Evolutionary conservation across 2,329 filamentous ascomycete genomes (phyloP).

Genomic region (Fusarium napiforme): DNA sequence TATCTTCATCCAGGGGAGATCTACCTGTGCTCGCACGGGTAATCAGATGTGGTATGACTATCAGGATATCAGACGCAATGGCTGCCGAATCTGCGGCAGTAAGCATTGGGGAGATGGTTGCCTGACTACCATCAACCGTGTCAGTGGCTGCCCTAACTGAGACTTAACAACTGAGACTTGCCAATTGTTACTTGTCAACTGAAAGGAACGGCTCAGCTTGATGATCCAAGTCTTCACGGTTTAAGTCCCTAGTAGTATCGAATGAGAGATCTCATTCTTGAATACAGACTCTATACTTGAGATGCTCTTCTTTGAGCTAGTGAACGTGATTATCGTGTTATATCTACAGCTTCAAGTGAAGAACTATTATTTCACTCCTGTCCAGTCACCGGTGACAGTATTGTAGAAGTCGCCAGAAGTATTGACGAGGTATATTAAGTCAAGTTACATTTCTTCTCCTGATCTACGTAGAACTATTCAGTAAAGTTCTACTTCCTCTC

Average conservation of each 20-base stretch:
- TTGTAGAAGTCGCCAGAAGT: fast-evolving
- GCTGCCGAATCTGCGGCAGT: background rate
- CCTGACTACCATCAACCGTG: background rate
- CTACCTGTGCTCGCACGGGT: background rate
- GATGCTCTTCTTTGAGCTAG: background rate
- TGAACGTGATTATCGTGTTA: background rate
- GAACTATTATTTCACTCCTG: background rate
- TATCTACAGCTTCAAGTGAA: background rate
- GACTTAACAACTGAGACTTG: background rate
- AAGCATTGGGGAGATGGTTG: background rate
- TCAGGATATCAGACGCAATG: background rate
- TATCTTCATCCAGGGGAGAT: background rate
- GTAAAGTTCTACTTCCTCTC: background rate
- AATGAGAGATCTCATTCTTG: background rate
- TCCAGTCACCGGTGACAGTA: too few species aligned
- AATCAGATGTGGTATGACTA: background rate
- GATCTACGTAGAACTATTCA: background rate
- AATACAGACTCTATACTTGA: background rate
- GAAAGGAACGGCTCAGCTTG: too few species aligned
- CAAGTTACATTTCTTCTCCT: fast-evolving
- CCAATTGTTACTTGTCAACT: too few species aligned
- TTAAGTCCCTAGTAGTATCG: background rate
- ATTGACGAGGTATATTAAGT: background rate
- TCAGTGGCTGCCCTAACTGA: background rate
- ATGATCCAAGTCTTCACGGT: background rate